Base-by-base conservation (phyloP, 495 filamentous ascomycete genomes). In the Hypoxylon rickii region DNA sequence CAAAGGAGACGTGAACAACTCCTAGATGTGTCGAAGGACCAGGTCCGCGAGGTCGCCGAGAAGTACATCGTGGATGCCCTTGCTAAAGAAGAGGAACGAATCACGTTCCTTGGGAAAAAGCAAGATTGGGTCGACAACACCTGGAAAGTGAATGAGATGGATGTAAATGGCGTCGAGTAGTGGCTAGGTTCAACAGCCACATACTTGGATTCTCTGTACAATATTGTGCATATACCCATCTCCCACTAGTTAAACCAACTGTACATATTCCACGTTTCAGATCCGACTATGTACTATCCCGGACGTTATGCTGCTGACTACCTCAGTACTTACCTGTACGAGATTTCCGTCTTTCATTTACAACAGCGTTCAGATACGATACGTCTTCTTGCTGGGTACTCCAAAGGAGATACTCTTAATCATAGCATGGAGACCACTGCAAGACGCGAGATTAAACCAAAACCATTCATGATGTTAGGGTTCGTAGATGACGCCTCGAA, bases 1-100 rank as follows among this genome's bases (percentile, higher is more conserved):
- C 92, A 97, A 68, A 81, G 75, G 58, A 85, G 89, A 67, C 83
- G 95, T 66, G 89, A 96, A 66, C 86, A 89, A 55, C 80, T 97
- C 33, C 78, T 98, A 12, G 92, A 96, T 70, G 92, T 97, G 44
- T 90, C 82, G 8, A 87, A 83, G 56, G 82, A 86, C 56, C 86
- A 95, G 56, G 87, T 98, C 13, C 84, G 85, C 50, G 79, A 86
- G 22, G 92, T 83, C 12, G 95, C 94, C 1, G 86, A 96, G 61
- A 79, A 83, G 55, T 96, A 88, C 68, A 72, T 97, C 53, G 84
- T 96, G 21, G 82, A 92, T 13, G 83, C 77, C n/a, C 74, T 87
- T 47, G 65, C 79, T 12, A 71, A 72, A 36, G 53, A 73, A 10
- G 70, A 78, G 46, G 77, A 78, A 40, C 74, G 78, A 60, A 57